Base-by-base conservation (phyloP, 176 grass and related monocot species). In the Zea luxurians region DNA sequence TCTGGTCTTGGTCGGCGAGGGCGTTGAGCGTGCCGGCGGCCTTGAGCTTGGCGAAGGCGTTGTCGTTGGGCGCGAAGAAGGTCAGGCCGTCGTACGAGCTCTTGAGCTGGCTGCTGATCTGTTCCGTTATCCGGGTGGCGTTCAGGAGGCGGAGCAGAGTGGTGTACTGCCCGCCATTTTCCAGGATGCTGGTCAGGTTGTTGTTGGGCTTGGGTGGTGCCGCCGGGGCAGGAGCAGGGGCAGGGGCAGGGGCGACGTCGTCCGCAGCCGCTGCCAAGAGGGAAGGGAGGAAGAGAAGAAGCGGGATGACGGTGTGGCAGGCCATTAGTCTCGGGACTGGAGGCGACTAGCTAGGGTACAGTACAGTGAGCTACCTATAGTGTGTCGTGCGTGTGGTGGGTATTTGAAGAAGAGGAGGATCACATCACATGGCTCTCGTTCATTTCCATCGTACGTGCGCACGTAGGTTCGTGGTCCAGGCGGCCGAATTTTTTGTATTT, bases 1-100 rank as follows among this genome's bases (percentile, higher is more conserved):
- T 80, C 87, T 85, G 84, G 36, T 93, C 69, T 70, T 90, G 82
- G 41, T 84, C 65, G 8, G 21, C 46, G 49, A 93, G 71, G 55
- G 42, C 60, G 79, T 93, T 91, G 13, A 95, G 83, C 5, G 84
- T 37, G 72, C 86, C 27, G 27, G 27, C 89, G 16, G 81, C 0
- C 43, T 38, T 68, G 18, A 95, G 92, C 68, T 42, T 66, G 64
- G 58, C 66, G 86, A 95, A 95, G 37, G 92, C 89, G 45, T 66
- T 73, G 59, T 95, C 92, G 2, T 81, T 95, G 0, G 89, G 86
- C 16, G 86, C 92, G 64, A 95, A 80, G 84, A 87, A 15, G 37
- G 92, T 91, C 2, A 95, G 67, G 37, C 92, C 92, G 44, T 89
- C 83, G 83, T 72, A 91, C 11, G 92, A 87, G 70, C 65, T 87